Conservation (phyloP, 257 asterid genomes). For the Ilex aquifolium region DNA sequence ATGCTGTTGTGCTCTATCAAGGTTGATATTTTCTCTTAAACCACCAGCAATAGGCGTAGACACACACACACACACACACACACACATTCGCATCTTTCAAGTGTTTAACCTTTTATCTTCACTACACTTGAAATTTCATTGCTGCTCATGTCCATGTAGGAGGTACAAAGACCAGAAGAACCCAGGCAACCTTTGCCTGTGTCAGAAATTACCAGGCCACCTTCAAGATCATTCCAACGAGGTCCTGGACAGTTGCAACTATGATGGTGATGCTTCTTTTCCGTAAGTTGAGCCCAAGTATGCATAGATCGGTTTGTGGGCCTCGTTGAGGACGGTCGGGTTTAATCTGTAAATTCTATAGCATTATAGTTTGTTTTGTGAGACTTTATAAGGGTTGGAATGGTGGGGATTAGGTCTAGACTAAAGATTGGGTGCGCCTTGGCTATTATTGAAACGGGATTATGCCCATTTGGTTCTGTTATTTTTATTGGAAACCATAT, state of each 20-base stretch:
- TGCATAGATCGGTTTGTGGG: constrained; percentile 23
- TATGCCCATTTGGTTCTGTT: constrained; percentile 53
- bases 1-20: too few species aligned
- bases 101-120: not conserved
- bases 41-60: too few species aligned
- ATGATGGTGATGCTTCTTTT: constrained; percentile 20
- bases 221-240: constrained; percentile 61
- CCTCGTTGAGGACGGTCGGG: constrained; percentile 19
- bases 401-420: constrained; percentile 20
- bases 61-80: too few species aligned
- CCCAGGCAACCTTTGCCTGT: constrained; percentile 34
- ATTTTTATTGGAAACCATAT: constrained; percentile 56
- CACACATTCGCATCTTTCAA: too few species aligned
- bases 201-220: constrained; percentile 45
- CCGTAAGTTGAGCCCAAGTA: constrained; percentile 22
- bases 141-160: constrained; percentile 38
- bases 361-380: constrained; percentile 50
- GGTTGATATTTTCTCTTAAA: too few species aligned
- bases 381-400: constrained; percentile 28
- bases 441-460: constrained; percentile 27
- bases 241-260: constrained; percentile 62
- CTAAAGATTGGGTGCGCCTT: constrained; percentile 28
- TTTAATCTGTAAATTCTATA: constrained; percentile 68
- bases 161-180: constrained; percentile 56
- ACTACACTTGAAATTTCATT: constrained; percentile 4